Base-by-base conservation (phyloP, 495 filamentous ascomycete genomes). In the Penicillium canescens region DNA sequence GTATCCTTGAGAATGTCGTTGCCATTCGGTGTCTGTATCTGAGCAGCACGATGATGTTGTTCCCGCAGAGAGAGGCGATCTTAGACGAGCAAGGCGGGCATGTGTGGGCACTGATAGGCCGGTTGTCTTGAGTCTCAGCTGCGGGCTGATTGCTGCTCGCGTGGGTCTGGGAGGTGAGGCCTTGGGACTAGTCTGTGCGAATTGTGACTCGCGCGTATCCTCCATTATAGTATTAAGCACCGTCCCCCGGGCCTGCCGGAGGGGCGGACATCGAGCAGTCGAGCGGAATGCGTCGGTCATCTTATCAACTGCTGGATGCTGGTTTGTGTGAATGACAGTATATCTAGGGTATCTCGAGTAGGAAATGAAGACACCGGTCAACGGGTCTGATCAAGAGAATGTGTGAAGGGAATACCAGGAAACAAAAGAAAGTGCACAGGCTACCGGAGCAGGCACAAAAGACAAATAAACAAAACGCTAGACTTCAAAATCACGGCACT, bases 171-270 rank as follows among this genome's bases (percentile, higher is more conserved):
- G 37, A 8, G 38, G 37, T 47, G 54, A 48, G 24, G 42, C 52
- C 18, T 44, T 54, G 11, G 44, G 34, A 46, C 42, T 52, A 24
- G 55, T 46, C n/a, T 63, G 60, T 38, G 55, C 46, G 36, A 62
- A 62, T 14, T 70, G 63, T 11, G 67, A 56, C 50, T 75, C 71
- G 35, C 69, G 62, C 7, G 51, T 79, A 65, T 92, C 87, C 74
- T 92, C 89, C 64, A 88, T 86, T 85, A 92, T 90, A 55, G 88
- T 87, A 89, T 92, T 91, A 89, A 92, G 87, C 57, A 73, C 68
- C 68, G 80, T 77, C 66, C 79, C 82, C 73, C 78, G 83, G 79
- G 69, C 89, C 88, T 81, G 91, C 89, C 76, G 83, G 63, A 81
- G 79, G 53, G 82, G 83, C 56, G 86, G 82, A 59, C 55, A 74